Conservation (phyloP, 139 green algal species). For the Closterium sp. region DNA sequence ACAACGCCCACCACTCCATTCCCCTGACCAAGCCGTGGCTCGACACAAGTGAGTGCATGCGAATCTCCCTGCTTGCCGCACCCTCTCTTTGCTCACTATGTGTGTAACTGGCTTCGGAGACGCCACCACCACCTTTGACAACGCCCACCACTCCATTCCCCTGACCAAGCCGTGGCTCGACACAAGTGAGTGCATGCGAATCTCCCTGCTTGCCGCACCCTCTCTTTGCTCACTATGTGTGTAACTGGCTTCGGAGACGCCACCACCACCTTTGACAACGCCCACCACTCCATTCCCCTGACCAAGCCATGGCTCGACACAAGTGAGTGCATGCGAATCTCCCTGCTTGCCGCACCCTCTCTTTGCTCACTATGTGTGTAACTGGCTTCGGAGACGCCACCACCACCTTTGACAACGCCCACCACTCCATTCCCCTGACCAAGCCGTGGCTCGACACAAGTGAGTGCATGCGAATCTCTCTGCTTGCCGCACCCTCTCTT, state of each 20-base stretch:
- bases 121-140: too few relatives aligned
- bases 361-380: constrained; percentile 72
- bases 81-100: not conserved
- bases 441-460: not conserved
- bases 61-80: constrained; percentile 4
- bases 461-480: not conserved
- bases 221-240: constrained; percentile 75
- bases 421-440: constrained; percentile 66
- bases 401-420: constrained; percentile 85
- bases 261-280: constrained; percentile 86
- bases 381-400: constrained; percentile 89
- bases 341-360: too few relatives aligned
- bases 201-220: too few relatives aligned
- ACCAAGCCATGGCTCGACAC: not conserved
- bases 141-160: too few relatives aligned
- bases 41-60: too few relatives aligned
- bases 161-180: too few relatives aligned
- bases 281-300: constrained; percentile 71
- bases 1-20: too few relatives aligned
- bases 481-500: too few relatives aligned
- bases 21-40: too few relatives aligned
- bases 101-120: too few relatives aligned
- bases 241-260: constrained; percentile 90
- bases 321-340: not conserved
- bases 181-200: too few relatives aligned